phyloP scores from a whole-genome alignment of 208 protist species.

The Trypanosoma avium region DNA sequence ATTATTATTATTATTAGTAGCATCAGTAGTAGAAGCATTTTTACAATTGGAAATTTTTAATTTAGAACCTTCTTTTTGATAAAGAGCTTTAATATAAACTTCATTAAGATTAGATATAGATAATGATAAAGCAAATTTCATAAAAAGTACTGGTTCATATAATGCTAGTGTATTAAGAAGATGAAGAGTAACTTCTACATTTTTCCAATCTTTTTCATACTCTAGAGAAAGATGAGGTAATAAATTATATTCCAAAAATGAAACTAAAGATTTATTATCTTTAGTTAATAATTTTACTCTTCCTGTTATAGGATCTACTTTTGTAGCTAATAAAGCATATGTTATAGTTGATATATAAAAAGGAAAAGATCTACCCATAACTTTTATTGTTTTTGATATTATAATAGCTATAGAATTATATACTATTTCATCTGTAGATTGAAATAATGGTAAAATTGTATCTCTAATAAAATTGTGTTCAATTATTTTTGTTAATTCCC shows the following conservation, averaged over 20 bases:
- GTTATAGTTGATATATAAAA: slow-evolving; percentile 31
- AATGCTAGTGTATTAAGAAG: slow-evolving; percentile 44
- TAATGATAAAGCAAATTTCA: slow-evolving; percentile 36
- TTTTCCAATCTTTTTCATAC: slow-evolving; percentile 37
- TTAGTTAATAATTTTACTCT: not conserved
- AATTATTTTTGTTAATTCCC: slow-evolving; percentile 36
- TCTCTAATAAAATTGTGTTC: slow-evolving; percentile 45
- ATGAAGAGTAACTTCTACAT: slow-evolving; percentile 56
- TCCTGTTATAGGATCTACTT: slow-evolving; percentile 25
- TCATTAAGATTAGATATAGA: slow-evolving; percentile 11
- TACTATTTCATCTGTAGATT: slow-evolving; percentile 44
- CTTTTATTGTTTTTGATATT: slow-evolving; percentile 33
- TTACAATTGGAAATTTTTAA: not conserved
- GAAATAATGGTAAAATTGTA: slow-evolving; percentile 62
- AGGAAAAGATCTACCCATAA: slow-evolving; percentile 23
- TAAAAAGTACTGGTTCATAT: slow-evolving; percentile 48
- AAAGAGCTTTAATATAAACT: slow-evolving; percentile 15
- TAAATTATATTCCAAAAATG: slow-evolving; percentile 52
- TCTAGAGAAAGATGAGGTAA: slow-evolving; percentile 41
- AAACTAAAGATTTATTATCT: slow-evolving; percentile 10
- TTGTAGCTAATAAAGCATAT: slow-evolving; percentile 41
- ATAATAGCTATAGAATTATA: slow-evolving; percentile 60
- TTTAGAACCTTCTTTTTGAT: not conserved
- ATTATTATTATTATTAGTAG: not conserved
- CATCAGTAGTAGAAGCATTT: not conserved